Evolutionary conservation across 2,329 filamentous ascomycete genomes (phyloP).

Genomic region (Sclerotinia minor): DNA sequence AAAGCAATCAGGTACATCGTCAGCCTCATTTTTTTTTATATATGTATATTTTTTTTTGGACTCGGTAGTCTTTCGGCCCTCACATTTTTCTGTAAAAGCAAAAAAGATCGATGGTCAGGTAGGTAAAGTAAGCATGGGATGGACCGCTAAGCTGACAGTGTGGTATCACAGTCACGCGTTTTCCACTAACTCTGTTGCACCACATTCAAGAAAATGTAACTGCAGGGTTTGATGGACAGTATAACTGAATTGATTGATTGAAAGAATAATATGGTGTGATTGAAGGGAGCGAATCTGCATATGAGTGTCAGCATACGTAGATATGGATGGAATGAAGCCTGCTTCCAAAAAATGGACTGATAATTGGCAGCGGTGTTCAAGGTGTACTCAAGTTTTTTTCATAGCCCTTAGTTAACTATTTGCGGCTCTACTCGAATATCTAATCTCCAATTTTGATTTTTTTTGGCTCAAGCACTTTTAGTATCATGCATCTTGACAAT

Average conservation of each 20-base stretch:
- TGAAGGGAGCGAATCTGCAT: neutral
- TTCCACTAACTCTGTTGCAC: slow-evolving; percentile 11
- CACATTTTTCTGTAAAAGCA: neutral
- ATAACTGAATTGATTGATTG: neutral
- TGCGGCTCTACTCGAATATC: neutral
- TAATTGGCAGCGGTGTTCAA: neutral
- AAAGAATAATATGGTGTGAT: neutral
- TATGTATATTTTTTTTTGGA: too few species aligned
- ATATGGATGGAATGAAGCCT: neutral
- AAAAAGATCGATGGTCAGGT: neutral
- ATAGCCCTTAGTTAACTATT: neutral
- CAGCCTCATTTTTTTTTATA: neutral
- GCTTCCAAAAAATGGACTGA: neutral
- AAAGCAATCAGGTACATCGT: neutral
- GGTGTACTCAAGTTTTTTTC: neutral
- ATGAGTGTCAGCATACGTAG: neutral
- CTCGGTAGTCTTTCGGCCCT: neutral
- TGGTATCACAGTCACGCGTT: neutral
- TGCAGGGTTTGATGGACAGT: neutral
- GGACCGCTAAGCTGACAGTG: neutral
- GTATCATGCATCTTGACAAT: neutral
- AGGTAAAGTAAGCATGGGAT: neutral
- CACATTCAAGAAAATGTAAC: neutral
- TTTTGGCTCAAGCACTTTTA: neutral
- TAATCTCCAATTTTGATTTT: neutral